Conservation (phyloP, 2,329 filamentous ascomycete species). For the Trichoderma citrinoviride region DNA sequence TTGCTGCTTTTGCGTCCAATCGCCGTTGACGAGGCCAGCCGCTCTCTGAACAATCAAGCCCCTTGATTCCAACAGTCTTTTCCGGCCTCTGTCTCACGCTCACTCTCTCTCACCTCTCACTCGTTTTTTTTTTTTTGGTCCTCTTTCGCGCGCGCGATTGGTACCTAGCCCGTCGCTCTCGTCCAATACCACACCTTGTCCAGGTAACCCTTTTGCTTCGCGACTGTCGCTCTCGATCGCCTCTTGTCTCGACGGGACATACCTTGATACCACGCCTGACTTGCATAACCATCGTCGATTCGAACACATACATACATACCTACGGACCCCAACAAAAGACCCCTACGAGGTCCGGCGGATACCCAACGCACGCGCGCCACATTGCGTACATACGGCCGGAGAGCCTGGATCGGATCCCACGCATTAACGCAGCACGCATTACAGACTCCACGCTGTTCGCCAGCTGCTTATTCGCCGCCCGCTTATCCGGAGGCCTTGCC, state of each 20-base stretch:
- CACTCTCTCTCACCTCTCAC: not conserved
- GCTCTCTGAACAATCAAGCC: not conserved
- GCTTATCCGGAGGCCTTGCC: constrained; percentile 18
- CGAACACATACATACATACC: not conserved
- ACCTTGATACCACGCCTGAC: not conserved
- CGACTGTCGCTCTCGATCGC: constrained; percentile 12
- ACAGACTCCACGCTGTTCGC: constrained; percentile 16
- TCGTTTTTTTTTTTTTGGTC: not conserved
- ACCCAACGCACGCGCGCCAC: constrained; percentile 17
- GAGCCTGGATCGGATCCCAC: constrained; percentile 15
- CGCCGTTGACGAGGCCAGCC: constrained; percentile 6
- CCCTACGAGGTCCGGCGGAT: constrained; percentile 1
- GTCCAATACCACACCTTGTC: not conserved
- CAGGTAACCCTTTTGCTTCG: not conserved
- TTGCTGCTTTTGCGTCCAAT: not conserved
- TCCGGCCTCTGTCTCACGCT: not conserved
- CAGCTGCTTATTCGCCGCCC: constrained; percentile 17
- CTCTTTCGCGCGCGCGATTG: constrained; percentile 4
- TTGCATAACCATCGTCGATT: not conserved
- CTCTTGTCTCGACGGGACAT: not conserved
- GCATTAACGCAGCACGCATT: constrained; percentile 15
- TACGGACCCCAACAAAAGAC: not conserved
- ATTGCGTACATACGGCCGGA: constrained; percentile 15
- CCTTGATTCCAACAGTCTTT: constrained; percentile 9
- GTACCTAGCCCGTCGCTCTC: not conserved